Base-by-base conservation (phyloP, 2,329 filamentous ascomycete species). In the Cladosporium phlei region DNA sequence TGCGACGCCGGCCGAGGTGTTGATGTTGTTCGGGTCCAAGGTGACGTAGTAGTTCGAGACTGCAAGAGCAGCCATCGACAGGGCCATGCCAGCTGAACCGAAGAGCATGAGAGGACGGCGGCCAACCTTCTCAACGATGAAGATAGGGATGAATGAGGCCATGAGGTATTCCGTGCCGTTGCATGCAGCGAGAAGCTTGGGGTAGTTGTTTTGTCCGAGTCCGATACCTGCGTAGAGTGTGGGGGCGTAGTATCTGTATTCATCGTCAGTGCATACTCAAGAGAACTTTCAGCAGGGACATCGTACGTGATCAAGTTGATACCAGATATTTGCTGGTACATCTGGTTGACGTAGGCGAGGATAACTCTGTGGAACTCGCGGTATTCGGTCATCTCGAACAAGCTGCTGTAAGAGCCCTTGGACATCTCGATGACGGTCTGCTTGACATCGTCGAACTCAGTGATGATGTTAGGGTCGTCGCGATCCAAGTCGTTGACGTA, bases 21-120 rank as follows among this genome's bases (percentile, higher is more conserved):
- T 55, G 11, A 37, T 22, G 11, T 48, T 47, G 19, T 55, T 25
- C 19, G 47, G 53, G 19, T 42, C 40, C 6, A n/a, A 35, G 10
- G 44, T 48, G 5, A 42, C 30, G 9, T 42, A 38, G 9, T 54
- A 53, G 8, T 54, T 62, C 2, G 59, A 56, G 9, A 58, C 55
- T 5, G 58, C 62, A 8, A 63, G 51, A 5, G 63, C 52, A 9
- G 54, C 55, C 60, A 63, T 64, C 4, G 58, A 65, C 34, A 38
- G 7, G 1, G 45, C 38, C 49, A 48, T 48, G 17, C 79, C 79
- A 28, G 77, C 66, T 0, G 78, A 77, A 47, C 83, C 83, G 49
- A 85, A 76, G n/a, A 87, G 66, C 80, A 87, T 86, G 50, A 87
- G 73, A 58, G 78, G 77, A 12, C 83, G 75, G 17, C 83, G 66